Evolutionary conservation across 495 filamentous ascomycete species (phyloP), one percentile per base, ranked within the genome.

Genomic region (Staphylotrichum longicolle): DNA sequence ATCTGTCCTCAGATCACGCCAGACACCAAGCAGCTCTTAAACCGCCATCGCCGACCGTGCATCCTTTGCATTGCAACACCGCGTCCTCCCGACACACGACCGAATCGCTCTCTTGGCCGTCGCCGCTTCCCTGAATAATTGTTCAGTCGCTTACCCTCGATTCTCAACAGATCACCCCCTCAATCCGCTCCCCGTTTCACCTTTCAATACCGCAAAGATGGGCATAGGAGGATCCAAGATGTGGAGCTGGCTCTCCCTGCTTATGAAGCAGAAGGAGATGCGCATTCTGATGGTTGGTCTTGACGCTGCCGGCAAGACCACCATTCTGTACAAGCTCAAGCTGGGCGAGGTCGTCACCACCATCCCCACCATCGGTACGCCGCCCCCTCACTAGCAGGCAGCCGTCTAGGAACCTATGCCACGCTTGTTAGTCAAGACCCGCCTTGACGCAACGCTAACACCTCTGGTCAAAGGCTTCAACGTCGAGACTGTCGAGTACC

Each of bases 301-400:
- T 69, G 94, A 99, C 78, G 94, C 94, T 65, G 94, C 94, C 76
- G 94, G 94, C 85, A 99, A 99, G 85, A 99, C 94, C 72, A 99
- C 94, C 71, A 99, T 99, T 76, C 89, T 99, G 61, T 99, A 99
- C 83, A 99, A 99, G 87, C 85, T 99, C 72, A 99, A 99, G 89
- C 84, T 98, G 66, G 93, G 94, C 83, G 95, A 98, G 86, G 97
- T 99, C 75, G 94, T 98, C 77, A 98, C 94, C 69, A 98, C 94
- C 68, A 98, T 98, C 75, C 94, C 94, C 63, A 98, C 94, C 65
- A 98, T 98, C 76, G 94, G 94, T 98, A 87, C 81, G 93, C 84
- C 68, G 48, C 53, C 51, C 63, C 33, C 32, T 40, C 53, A 7
- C 9, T 30, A 27, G 20, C 20, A 27, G 20, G 42, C 54, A 5